phyloP scores from a whole-genome alignment of 2,329 filamentous ascomycete genomes.

The Arthrobotrys pseudoclavata region DNA sequence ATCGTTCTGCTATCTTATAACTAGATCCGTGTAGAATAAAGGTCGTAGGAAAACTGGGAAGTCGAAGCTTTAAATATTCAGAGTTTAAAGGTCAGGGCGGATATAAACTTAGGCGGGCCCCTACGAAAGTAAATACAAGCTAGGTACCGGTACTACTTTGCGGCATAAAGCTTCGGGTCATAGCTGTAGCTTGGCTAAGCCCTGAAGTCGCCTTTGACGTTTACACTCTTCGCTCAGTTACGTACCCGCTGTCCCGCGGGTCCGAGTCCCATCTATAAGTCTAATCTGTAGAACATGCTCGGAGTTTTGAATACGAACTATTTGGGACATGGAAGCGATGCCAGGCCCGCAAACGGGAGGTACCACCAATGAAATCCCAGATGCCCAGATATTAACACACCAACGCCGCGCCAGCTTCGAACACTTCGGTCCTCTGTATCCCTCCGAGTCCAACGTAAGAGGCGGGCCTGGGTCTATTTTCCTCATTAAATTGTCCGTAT shows the following conservation, averaged over 20 bases:
- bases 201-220: neutral
- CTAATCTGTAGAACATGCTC: neutral
- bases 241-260: slow-evolving; percentile 2
- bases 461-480: slow-evolving; percentile 8
- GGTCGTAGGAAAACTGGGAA: neutral
- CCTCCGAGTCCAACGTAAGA: slow-evolving; percentile 1
- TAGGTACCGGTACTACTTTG: neutral
- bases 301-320: neutral
- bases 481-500: slow-evolving; percentile 1
- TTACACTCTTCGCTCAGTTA: neutral
- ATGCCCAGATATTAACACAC: neutral
- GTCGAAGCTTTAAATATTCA: neutral
- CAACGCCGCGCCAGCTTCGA: neutral
- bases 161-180: neutral
- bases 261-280: neutral
- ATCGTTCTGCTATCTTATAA: neutral
- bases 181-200: neutral
- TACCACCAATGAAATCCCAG: neutral
- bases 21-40: no score
- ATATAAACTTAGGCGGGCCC: no score
- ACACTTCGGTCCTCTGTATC: neutral
- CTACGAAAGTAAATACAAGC: no score
- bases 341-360: slow-evolving; percentile 1
- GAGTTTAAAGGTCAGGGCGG: no score
- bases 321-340: neutral